These are phyloP conservation scores for Paspalum notatum DNA, from an alignment of 176 grass and related monocot species.

Conservation along the genomic window DNA sequence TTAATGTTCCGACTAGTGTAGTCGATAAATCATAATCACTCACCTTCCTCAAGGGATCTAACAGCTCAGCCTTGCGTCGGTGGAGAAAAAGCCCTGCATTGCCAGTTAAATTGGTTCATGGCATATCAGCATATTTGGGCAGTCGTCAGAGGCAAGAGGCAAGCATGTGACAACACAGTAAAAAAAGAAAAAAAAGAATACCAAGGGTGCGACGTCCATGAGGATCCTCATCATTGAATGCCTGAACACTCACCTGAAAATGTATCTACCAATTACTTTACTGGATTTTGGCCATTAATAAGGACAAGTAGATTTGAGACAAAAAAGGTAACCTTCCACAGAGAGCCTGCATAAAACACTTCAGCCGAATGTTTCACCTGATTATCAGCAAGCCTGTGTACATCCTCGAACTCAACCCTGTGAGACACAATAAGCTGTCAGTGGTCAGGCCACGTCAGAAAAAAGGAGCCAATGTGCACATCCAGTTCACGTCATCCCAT, in stretches of 20 bases:
- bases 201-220: conserved; percentile 93
- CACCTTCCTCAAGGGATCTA: conserved; percentile 86
- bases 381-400: conserved; percentile 85
- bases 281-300: conserved; percentile 21
- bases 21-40: conserved; percentile 16
- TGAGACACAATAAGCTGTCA: conserved; percentile 34
- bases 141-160: conserved; percentile 7
- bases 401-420: conserved; percentile 95
- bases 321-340: conserved; percentile 82
- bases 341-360: conserved; percentile 94
- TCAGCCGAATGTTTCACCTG: conserved; percentile 96
- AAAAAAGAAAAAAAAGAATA: conserved; percentile 42
- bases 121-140: conserved; percentile 4
- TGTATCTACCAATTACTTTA: conserved; percentile 15
- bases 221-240: conserved; percentile 99
- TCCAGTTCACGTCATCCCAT: conserved; percentile 7
- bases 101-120: conserved; percentile 9
- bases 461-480: conserved; percentile 3
- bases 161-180: conserved; percentile 10
- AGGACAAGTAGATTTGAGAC: conserved; percentile 23
- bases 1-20: too few relatives aligned
- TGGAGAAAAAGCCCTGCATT: conserved; percentile 93
- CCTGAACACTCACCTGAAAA: conserved; percentile 94
- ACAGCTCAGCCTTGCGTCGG: conserved; percentile 83
- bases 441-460: conserved; percentile 40